Conservation (phyloP, 257 asterid species). For the Solanum ahanhuiri region DNA sequence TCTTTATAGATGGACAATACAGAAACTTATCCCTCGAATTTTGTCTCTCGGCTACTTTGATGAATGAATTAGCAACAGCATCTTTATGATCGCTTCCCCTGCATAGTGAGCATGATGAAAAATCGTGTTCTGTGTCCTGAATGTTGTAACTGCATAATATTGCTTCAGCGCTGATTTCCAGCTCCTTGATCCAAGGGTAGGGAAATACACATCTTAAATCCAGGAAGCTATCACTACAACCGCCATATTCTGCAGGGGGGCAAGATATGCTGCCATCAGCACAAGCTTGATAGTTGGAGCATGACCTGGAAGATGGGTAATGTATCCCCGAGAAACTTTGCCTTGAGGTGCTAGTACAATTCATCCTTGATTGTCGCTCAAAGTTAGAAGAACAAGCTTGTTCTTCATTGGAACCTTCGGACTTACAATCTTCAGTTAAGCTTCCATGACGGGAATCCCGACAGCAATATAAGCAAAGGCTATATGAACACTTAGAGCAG, state of each 20-base stretch:
- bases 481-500: slow-evolving; percentile 71
- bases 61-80: slow-evolving; percentile 22
- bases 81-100: slow-evolving; percentile 12
- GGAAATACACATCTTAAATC: slow-evolving; percentile 66
- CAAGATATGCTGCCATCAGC: slow-evolving; percentile 61
- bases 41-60: slow-evolving; percentile 26
- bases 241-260: slow-evolving; percentile 64
- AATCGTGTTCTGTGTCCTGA: slow-evolving; percentile 33
- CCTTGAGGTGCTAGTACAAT: slow-evolving; percentile 15
- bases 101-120: slow-evolving; percentile 39
- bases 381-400: slow-evolving; percentile 32
- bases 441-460: slow-evolving; percentile 42
- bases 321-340: slow-evolving; percentile 23
- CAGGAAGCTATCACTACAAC: slow-evolving; percentile 65
- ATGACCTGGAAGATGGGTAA: slow-evolving; percentile 13
- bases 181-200: slow-evolving; percentile 55
- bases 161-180: slow-evolving; percentile 67
- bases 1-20: slow-evolving; percentile 52
- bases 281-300: slow-evolving; percentile 32
- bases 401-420: slow-evolving; percentile 35
- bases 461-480: slow-evolving; percentile 81
- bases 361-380: slow-evolving; percentile 15
- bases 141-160: slow-evolving; percentile 33
- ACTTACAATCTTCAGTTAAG: slow-evolving; percentile 19
- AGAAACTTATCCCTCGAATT: slow-evolving; percentile 49